Base-by-base conservation (phyloP, 371 early-diverging fungal species). In the Scutellospora calospora region DNA sequence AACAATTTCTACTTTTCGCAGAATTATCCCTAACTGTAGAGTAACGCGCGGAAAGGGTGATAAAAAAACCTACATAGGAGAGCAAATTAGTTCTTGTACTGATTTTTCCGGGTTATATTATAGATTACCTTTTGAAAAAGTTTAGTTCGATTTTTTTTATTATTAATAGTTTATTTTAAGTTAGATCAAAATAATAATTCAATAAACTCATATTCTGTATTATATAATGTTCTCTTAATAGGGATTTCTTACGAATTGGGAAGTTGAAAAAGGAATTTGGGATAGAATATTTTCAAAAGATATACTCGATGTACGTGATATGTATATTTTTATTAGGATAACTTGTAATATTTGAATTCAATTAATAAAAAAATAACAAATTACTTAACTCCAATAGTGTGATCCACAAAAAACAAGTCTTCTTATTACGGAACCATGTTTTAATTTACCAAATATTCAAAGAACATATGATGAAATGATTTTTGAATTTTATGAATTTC, bases 401-500 rank as follows among this genome's bases (percentile, higher is more conserved):
- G 87, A 91, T 25, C 93, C 96, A 22, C 80, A 84, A 52, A 86
- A 89, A 11, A 93, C 93, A 1, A 86, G 86, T 14, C 82, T 97
- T 20, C 27, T 94, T n/a, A 79, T 95, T 22, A 94, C 95, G 5
- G 96, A 96, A 60, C 97, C 97, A 25, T 89, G 90, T 62, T 91
- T 96, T 81, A 96, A 96, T 83, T 84, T 96, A 52, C 90, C 90
- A 14, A 88, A 86, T 73, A 89, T 96, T 60, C 93, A 92, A 79
- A 87, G 91, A 29, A 84, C 87, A 6, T 93, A 93, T 76, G 96
- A 96, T 84, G 94, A 96, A 85, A 88, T 96, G 5, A 86, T 95
- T 14, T 96, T 95, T 87, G 97, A 96, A 82, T 95, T 95, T 80
- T 96, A 93, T 80, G 91, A 90, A 68, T 96, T 97, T 82, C 82